These are phyloP conservation scores for Pichia sp. DNA, from an alignment of 1,139 yeast species.

Conservation along the genomic window DNA sequence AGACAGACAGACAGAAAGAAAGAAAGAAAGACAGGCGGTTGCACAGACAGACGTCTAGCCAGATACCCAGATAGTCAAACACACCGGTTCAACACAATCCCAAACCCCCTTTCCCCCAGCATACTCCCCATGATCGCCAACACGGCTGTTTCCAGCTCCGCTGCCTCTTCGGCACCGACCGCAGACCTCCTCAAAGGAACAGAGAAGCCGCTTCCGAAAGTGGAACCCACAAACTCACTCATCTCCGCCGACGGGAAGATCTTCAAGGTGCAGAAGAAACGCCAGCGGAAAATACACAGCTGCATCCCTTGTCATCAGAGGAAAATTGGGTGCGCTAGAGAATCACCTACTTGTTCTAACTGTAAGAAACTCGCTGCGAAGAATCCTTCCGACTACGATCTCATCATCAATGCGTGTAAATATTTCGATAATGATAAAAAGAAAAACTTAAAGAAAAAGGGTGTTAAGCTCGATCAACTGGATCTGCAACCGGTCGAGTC, in stretches of 20 bases:
- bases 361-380: constrained; percentile 30
- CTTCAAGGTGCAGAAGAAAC: constrained; percentile 50
- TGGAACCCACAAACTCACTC: constrained; percentile 27
- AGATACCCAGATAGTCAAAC: too few relatives aligned
- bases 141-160: too few relatives aligned
- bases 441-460: constrained; percentile 30
- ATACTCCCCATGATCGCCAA: too few relatives aligned
- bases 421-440: constrained; percentile 49
- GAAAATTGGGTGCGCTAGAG: constrained; percentile 52
- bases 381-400: constrained; percentile 13
- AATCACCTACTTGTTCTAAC: constrained; percentile 36
- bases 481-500: neutral
- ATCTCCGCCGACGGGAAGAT: constrained; percentile 37
- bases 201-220: constrained; percentile 17
- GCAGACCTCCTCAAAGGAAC: too few relatives aligned
- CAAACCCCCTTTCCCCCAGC: too few relatives aligned
- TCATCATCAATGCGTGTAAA: constrained; percentile 33
- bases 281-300: constrained; percentile 50
- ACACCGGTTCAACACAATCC: too few relatives aligned
- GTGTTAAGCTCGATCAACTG: constrained; percentile 8
- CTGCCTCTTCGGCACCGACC: too few relatives aligned
- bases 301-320: constrained; percentile 58
- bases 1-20: too few relatives aligned
- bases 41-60: too few relatives aligned
- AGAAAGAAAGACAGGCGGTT: too few relatives aligned